Percentiles rank a stretch among this genome's conserved stretches.
Conservation (phyloP, 179 eudicot species). For the Corrigiola litoralis region DNA sequence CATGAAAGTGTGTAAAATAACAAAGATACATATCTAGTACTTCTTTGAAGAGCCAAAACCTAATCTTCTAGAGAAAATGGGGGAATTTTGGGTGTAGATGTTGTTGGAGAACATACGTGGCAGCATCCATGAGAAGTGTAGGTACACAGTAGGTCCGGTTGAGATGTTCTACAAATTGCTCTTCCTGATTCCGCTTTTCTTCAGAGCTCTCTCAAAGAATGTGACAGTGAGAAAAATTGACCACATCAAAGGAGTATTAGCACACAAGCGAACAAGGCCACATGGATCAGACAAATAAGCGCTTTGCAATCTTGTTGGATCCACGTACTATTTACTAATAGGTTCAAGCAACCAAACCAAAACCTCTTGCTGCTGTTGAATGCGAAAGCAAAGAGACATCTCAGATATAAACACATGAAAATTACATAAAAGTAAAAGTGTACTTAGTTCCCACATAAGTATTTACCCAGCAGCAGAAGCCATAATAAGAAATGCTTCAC, state of each 20-base stretch:
- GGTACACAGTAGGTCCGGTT: constrained; percentile 46
- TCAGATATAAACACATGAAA: not conserved
- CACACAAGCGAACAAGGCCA: constrained; percentile 78
- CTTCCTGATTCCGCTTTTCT: constrained; percentile 76
- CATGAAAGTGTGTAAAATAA: not conserved
- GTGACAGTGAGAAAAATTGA: constrained; percentile 90
- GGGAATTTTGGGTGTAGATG: not conserved
- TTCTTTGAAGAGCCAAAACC: not conserved
- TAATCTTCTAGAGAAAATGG: not conserved
- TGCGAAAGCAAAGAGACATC: constrained; percentile 35
- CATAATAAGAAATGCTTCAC: constrained; percentile 93
- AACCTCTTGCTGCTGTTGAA: constrained; percentile 97
- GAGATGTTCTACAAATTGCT: constrained; percentile 43
- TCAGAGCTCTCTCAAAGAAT: constrained; percentile 94
- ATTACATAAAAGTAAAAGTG: not conserved
- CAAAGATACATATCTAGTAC: not conserved
- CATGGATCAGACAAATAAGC: constrained; percentile 76
- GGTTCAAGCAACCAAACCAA: constrained; percentile 98
- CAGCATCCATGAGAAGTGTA: constrained; percentile 93
- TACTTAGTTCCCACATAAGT: constrained; percentile 6
- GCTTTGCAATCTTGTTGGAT: constrained; percentile 79
- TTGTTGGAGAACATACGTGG: constrained; percentile 55
- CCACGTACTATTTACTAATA: constrained; percentile 87
- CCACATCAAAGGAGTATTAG: constrained; percentile 85
- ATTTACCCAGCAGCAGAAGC: constrained; percentile 93